These are phyloP conservation scores for Penicillium cosmopolitanum DNA, from an alignment of 495 filamentous ascomycete species.

Conservation along the genomic window DNA sequence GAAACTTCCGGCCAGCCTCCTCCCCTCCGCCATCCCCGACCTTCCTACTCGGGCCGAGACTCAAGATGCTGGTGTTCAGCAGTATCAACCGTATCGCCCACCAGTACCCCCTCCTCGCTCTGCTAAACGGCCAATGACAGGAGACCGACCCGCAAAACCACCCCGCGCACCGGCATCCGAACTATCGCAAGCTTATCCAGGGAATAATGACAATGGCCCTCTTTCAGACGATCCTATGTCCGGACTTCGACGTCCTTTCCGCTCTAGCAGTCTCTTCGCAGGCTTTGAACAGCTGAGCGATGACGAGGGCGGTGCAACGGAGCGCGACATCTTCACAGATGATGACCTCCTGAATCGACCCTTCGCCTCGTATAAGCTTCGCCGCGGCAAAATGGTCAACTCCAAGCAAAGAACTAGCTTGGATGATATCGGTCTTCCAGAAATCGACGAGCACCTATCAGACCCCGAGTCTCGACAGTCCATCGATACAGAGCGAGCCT, in stretches of 20 bases:
- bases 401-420: conserved; percentile 38
- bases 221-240: conserved; percentile 59
- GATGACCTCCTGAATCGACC: conserved; percentile 50
- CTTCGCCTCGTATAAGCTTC: conserved; percentile 48
- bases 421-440: conserved; percentile 40
- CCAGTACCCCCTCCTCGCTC: conserved; percentile 42
- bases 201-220: conserved; percentile 82
- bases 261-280: conserved; percentile 83
- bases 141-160: conserved; percentile 22
- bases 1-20: conserved; percentile 75
- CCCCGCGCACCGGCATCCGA: conserved; percentile 35
- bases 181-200: conserved; percentile 70
- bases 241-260: conserved; percentile 67
- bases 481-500: conserved; percentile 12
- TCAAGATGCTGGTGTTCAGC: conserved; percentile 21
- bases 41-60: conserved; percentile 30
- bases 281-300: conserved; percentile 71
- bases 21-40: conserved; percentile 65
- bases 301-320: conserved; percentile 42
- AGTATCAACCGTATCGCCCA: conserved; percentile 36
- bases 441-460: conserved; percentile 46
- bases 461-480: conserved; percentile 35
- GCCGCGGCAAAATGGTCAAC: conserved; percentile 46
- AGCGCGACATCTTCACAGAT: conserved; percentile 53
- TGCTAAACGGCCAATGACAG: conserved; percentile 21